phyloP scores from a whole-genome alignment of 108 stramenopile genomes.

The Skeletonema grethae region DNA sequence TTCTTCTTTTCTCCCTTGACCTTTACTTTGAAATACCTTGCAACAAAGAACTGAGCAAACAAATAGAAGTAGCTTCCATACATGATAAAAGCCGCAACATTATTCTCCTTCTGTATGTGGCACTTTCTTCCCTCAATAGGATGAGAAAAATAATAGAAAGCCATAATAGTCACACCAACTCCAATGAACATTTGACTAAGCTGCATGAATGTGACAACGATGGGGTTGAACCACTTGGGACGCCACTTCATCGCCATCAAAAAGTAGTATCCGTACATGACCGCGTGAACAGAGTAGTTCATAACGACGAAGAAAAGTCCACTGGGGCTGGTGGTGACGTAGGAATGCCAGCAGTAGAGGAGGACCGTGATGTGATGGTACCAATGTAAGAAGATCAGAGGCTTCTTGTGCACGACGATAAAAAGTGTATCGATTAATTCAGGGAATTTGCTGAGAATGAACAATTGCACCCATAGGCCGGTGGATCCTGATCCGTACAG shows the following conservation, averaged over 20 bases:
- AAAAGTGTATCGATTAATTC: constrained; percentile 98
- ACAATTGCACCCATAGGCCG: constrained; percentile 93
- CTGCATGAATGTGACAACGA: constrained; percentile 88
- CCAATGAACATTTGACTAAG: constrained; percentile 96
- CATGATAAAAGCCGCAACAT: constrained; percentile 88
- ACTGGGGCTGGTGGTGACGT: constrained; percentile 84
- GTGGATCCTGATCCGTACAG: constrained; percentile 80
- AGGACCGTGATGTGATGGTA: constrained; percentile 98
- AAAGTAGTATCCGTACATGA: constrained; percentile 99
- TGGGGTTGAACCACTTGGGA: constrained; percentile 87
- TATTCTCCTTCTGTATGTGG: constrained; percentile 75
- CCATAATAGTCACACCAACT: constrained; percentile 68
- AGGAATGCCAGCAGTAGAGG: constrained; percentile 97
- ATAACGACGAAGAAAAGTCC: constrained; percentile 98
- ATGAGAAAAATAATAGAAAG: constrained; percentile 68
- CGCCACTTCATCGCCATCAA: constrained; percentile 84
- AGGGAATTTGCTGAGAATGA: constrained; percentile 92
- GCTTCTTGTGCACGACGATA: constrained; percentile 96
- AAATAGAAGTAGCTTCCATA: constrained; percentile 88
- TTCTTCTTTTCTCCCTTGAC: constrained; percentile 53
- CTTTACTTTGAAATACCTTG: constrained; percentile 70
- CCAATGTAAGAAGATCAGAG: constrained; percentile 96
- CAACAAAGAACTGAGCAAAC: constrained; percentile 89
- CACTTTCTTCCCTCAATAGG: constrained; percentile 46
- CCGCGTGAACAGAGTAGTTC: constrained; percentile 98